Evolutionary conservation across 345 rosid genomes (phyloP).

Genomic region (Camelina sativa): DNA sequence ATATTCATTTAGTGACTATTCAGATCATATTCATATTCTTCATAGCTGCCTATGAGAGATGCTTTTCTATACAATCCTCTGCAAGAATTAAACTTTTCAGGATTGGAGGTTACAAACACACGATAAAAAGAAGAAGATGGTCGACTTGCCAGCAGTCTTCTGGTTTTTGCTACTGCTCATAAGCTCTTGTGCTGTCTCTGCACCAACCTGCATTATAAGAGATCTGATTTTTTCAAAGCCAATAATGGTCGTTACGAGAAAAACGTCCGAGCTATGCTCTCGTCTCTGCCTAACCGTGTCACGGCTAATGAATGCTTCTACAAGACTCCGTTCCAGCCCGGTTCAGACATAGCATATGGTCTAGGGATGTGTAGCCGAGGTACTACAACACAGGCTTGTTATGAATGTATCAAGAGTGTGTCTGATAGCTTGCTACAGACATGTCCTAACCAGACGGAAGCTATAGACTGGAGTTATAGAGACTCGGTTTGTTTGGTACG

Average conservation of each 20-base stretch:
- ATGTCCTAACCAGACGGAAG: slow-evolving; percentile 29
- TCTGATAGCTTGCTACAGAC: neutral
- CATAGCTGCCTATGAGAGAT: no score
- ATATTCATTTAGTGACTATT: no score
- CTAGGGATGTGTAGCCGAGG: slow-evolving; percentile 4
- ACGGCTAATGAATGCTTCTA: slow-evolving; percentile 22
- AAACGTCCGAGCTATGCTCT: slow-evolving; percentile 23
- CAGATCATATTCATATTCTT: no score
- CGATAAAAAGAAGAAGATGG: neutral
- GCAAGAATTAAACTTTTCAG: neutral
- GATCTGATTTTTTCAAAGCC: neutral
- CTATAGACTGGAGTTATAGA: slow-evolving; percentile 11
- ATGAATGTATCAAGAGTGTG: neutral
- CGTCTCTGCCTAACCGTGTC: slow-evolving; percentile 27
- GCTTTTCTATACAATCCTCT: no score
- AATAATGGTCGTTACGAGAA: slow-evolving; percentile 3
- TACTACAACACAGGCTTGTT: neutral
- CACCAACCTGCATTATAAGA: neutral
- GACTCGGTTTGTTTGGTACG: slow-evolving; percentile 32
- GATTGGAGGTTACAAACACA: neutral
- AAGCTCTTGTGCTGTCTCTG: slow-evolving; percentile 7
- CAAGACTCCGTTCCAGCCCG: neutral
- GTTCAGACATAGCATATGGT: neutral
- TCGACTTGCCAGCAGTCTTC: neutral
- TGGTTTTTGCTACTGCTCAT: slow-evolving; percentile 18